Percentiles rank a stretch among this genome's conserved stretches.
Conservation (phyloP, 345 rosid species). For the Populus deltoides region DNA sequence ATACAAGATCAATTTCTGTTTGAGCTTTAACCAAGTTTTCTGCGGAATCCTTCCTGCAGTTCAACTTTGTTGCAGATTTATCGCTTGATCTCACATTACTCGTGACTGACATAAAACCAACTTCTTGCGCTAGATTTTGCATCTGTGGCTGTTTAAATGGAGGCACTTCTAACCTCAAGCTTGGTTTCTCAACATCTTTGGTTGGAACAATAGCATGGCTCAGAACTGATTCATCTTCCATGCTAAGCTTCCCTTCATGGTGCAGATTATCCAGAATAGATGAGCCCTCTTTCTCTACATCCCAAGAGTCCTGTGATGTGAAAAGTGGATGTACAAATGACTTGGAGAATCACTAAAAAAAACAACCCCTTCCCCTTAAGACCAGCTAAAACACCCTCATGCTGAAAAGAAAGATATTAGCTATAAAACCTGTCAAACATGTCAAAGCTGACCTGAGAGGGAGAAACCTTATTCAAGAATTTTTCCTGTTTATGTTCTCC, state of each 20-base stretch:
- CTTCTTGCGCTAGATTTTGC: slow-evolving; percentile 20
- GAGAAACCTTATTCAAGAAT: slow-evolving; percentile 10
- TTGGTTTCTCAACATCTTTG: slow-evolving; percentile 7
- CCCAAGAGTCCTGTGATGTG: slow-evolving; percentile 23
- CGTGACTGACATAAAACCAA: background rate
- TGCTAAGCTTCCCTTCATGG: slow-evolving; percentile 3
- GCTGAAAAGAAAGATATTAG: background rate
- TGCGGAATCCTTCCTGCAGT: background rate
- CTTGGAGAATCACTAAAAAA: background rate
- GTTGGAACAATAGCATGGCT: background rate
- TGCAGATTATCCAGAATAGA: background rate
- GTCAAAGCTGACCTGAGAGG: background rate
- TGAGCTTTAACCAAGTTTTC: slow-evolving; percentile 8
- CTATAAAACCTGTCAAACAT: background rate
- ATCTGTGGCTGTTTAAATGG: slow-evolving; percentile 18
- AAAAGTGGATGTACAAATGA: background rate
- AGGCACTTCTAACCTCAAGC: slow-evolving; percentile 18
- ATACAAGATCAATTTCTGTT: slow-evolving; percentile 6
- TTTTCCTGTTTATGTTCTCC: slow-evolving; percentile 1
- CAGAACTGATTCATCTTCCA: slow-evolving; percentile 13
- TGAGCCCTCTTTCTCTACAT: background rate
- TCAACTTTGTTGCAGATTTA: slow-evolving; percentile 11
- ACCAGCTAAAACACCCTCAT: background rate
- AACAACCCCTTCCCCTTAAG: background rate
- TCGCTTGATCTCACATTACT: slow-evolving; percentile 5